Evolutionary conservation across 768 basidiomycete species (phyloP).

Genomic region (Plicaturopsis crispa): DNA sequence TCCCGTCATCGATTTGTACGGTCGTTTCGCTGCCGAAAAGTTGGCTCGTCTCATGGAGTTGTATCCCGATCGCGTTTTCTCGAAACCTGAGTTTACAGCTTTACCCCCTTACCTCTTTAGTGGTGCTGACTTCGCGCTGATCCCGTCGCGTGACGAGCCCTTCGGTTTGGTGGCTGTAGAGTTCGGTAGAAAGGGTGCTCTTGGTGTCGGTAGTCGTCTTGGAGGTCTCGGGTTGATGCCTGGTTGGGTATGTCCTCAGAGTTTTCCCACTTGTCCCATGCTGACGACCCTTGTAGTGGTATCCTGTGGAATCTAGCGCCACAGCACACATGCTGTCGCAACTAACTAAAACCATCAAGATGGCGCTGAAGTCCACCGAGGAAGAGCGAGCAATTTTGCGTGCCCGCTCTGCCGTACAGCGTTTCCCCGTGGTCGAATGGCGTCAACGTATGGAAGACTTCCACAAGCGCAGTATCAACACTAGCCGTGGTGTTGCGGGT

Average conservation of each 20-base stretch:
- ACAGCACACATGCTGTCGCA: slow-evolving; percentile 94
- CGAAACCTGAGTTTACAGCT: slow-evolving; percentile 96
- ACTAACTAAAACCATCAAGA: slow-evolving; percentile 88
- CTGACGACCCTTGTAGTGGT: slow-evolving; percentile 55
- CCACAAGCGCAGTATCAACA: slow-evolving; percentile 75
- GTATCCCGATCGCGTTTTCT: slow-evolving; percentile 88
- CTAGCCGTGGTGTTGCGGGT: slow-evolving; percentile 64
- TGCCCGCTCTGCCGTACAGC: slow-evolving; percentile 89
- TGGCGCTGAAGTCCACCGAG: slow-evolving; percentile 84
- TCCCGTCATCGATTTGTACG: slow-evolving; percentile 92
- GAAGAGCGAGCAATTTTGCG: slow-evolving; percentile 90
- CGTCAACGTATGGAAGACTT: slow-evolving; percentile 94
- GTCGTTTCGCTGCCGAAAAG: slow-evolving; percentile 93
- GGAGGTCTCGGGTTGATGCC: slow-evolving; percentile 97
- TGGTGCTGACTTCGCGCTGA: slow-evolving; percentile 92
- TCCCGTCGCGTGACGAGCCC: slow-evolving; percentile 93
- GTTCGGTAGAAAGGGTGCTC: slow-evolving; percentile 93
- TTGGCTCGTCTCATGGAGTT: slow-evolving; percentile 89
- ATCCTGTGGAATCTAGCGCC: slow-evolving; percentile 90
- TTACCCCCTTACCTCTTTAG: slow-evolving; percentile 90
- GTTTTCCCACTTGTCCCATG: neutral
- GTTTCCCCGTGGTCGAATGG: slow-evolving; percentile 98
- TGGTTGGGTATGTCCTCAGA: slow-evolving; percentile 70
- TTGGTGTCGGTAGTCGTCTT: slow-evolving; percentile 90
- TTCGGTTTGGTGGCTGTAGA: slow-evolving; percentile 96